A percentile compares a stretch with the other conserved stretches of the same genome.
These are phyloP conservation scores for Candida lessepsii DNA, from an alignment of 805 yeast species.

Conservation along the genomic window DNA sequence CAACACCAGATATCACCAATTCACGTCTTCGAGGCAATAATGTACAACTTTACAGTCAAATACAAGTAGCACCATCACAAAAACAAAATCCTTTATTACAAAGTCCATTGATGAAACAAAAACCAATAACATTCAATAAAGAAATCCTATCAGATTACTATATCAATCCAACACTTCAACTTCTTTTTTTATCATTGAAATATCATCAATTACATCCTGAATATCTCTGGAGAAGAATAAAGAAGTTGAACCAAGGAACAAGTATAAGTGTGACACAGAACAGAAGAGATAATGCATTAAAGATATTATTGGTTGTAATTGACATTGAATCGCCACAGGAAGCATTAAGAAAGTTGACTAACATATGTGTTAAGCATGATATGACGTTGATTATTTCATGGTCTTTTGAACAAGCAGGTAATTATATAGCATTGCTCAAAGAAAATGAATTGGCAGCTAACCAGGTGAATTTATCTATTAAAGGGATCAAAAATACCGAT, in stretches of 20 bases:
- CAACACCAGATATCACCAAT: background rate
- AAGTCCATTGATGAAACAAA: constrained; percentile 46
- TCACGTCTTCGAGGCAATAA: background rate
- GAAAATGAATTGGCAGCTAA: constrained; percentile 35
- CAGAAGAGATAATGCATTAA: constrained; percentile 39
- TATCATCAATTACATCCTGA: constrained; percentile 79
- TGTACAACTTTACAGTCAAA: constrained; percentile 20
- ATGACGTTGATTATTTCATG: constrained; percentile 50
- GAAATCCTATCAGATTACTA: constrained; percentile 60
- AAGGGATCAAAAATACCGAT: constrained; percentile 44
- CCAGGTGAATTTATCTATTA: constrained; percentile 29
- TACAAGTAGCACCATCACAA: constrained; percentile 63
- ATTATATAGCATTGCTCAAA: constrained; percentile 38
- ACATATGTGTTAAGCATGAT: constrained; percentile 49
- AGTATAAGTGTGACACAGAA: constrained; percentile 19
- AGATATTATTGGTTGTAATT: constrained; percentile 61
- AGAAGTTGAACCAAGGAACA: constrained; percentile 41
- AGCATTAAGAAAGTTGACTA: constrained; percentile 44
- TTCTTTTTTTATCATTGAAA: constrained; percentile 63
- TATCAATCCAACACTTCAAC: constrained; percentile 53
- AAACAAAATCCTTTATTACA: constrained; percentile 69
- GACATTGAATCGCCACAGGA: constrained; percentile 63
- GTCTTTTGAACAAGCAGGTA: constrained; percentile 51
- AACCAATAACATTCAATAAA: constrained; percentile 55
- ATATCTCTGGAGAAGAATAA: constrained; percentile 57